phyloP scores from a whole-genome alignment of 2,329 filamentous ascomycete species.

The Microcera coccophila region DNA sequence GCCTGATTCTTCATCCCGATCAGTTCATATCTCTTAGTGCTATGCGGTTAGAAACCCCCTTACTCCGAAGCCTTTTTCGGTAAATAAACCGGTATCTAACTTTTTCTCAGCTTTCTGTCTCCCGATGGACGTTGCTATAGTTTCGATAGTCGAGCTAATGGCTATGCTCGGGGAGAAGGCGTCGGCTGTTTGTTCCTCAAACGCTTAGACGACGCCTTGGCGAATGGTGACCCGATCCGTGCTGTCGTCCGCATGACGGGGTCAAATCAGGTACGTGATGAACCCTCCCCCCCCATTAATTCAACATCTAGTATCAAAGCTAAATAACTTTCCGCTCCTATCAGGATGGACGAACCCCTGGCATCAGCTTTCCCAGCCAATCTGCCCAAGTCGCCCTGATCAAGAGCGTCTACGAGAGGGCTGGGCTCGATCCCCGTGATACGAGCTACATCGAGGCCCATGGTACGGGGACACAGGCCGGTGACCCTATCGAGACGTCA shows the following conservation, averaged over 20 bases:
- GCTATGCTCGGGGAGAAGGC: constrained; percentile 30
- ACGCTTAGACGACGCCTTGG: constrained; percentile 43
- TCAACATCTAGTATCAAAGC: too few species aligned
- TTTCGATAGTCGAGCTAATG: constrained; percentile 32
- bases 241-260: constrained; percentile 31
- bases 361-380: constrained; percentile 31
- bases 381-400: constrained; percentile 23
- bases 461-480: constrained; percentile 14
- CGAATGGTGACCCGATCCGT: constrained; percentile 36
- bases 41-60: constrained; percentile 32
- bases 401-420: constrained; percentile 24
- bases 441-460: constrained; percentile 35
- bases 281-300: too few species aligned
- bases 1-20: constrained; percentile 11
- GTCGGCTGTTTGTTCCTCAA: constrained; percentile 46
- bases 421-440: constrained; percentile 19
- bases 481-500: constrained; percentile 13
- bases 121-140: constrained; percentile 34
- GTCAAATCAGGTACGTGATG: too few species aligned
- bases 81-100: neutral
- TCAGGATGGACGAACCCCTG: constrained; percentile 41
- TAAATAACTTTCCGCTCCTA: too few species aligned
- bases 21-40: constrained; percentile 30
- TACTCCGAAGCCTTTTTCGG: neutral
- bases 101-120: constrained; percentile 4